Evolutionary conservation across 805 yeast species (phyloP), one percentile per base, ranked within the genome.

Genomic region (Dipodascus albidus): DNA sequence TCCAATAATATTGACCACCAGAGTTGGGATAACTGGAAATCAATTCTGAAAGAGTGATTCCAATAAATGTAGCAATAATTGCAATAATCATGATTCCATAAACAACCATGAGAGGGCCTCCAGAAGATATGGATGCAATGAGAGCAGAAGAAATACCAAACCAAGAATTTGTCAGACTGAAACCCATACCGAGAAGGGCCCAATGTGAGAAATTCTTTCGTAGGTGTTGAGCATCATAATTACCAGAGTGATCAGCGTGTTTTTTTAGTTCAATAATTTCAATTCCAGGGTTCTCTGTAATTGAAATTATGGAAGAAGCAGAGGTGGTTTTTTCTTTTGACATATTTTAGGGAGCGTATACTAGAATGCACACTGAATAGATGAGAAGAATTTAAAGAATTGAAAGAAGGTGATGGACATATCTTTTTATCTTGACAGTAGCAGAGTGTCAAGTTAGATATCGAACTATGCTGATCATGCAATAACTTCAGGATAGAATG

Each of bases 1-100:
- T 81, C 55, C 87, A 85, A 56, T 81, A 82, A 50, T 85, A 85
- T 15, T 83, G 76, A 47, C 88, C 88, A 21, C 85, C 79, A 19
- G 83, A 72, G 9, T 83, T 81, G 27, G 88, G 88, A 64, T 76
- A 79, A 2, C 84, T 83, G 23, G 79, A 74, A n/a, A 83, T 76
- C 23, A 82, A 70, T 60, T 83, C 88, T 0, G 86, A 86, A 76
- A 83, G 71, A 19, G 82, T 74, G 48, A 74, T 66, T 3, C 82
- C 85, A 49, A 82, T 85, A 20, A 74, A 73, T 47, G 78, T 66
- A 51, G 83, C 74, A 50, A 82, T 77, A 24, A 72, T 56, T 65
- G 79, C 71, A 31, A 81, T 82, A 23, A 80, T 67, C 20, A 82
- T 57, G 69, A 74, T 73, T 11, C 76, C 77, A 83, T 83, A 82